phyloP scores from a whole-genome alignment of 371 early-diverging fungal genomes.

The Mortierella sp. region DNA sequence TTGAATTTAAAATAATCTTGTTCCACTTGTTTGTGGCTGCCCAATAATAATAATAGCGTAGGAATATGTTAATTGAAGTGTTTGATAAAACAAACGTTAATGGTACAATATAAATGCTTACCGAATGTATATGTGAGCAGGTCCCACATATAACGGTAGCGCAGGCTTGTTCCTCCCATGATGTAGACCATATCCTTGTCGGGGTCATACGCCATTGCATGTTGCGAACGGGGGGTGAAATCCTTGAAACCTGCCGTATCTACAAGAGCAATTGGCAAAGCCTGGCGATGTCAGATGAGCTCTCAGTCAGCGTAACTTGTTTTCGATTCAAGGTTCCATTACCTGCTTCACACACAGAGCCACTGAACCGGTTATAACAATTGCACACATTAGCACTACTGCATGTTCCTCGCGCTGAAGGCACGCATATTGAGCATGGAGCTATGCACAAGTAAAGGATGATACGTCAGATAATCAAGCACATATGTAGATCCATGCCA shows the following conservation, averaged over 20 bases:
- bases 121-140: conserved; percentile 43
- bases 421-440: conserved; percentile 42
- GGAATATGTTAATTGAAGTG: background rate
- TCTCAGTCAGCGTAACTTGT: background rate
- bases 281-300: background rate
- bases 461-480: background rate
- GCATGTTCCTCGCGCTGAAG: conserved; percentile 40
- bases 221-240: conserved; percentile 47
- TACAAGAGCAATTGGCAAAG: background rate
- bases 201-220: conserved; percentile 51
- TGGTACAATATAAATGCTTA: background rate
- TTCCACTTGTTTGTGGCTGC: conserved; percentile 46
- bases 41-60: background rate
- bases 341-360: conserved; percentile 51
- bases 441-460: conserved; percentile 13
- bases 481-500: background rate
- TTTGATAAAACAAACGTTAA: background rate
- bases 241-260: conserved; percentile 47
- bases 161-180: conserved; percentile 40
- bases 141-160: conserved; percentile 24
- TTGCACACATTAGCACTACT: conserved; percentile 33
- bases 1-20: conserved; percentile 14
- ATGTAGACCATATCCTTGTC: conserved; percentile 52
- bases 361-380: conserved; percentile 25
- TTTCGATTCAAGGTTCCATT: background rate